Percentiles rank a stretch among this genome's conserved stretches.
These are phyloP conservation scores for Euclidium syriacum DNA, from an alignment of 345 rosid species.

Conservation along the genomic window DNA sequence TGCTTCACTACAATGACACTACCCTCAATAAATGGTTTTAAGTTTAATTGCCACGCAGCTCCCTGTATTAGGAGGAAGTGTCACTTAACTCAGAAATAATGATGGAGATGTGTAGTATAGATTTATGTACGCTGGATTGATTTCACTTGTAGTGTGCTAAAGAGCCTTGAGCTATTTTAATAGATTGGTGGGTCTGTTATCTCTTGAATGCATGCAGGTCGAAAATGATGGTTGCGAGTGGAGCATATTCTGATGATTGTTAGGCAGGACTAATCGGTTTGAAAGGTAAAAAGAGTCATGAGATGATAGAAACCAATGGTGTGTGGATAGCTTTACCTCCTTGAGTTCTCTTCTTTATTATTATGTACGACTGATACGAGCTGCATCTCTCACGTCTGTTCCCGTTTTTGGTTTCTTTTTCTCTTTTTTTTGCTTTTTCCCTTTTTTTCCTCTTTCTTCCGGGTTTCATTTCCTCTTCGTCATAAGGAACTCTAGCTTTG, in stretches of 20 bases:
- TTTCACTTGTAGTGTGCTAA: not conserved
- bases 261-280: not conserved
- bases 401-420: not conserved
- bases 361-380: not conserved
- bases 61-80: not conserved
- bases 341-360: not conserved
- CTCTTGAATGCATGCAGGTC: conserved; percentile 7
- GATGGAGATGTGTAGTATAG: not conserved
- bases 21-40: not conserved
- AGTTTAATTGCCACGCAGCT: not conserved
- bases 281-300: not conserved
- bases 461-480: not conserved
- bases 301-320: not conserved
- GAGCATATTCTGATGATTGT: conserved; percentile 2
- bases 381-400: not conserved
- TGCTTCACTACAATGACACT: not conserved
- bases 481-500: not conserved
- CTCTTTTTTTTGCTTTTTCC: no score
- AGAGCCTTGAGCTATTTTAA: not conserved
- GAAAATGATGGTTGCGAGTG: not conserved
- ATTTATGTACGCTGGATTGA: not conserved
- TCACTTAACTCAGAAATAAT: not conserved
- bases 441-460: not conserved
- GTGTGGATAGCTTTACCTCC: not conserved
- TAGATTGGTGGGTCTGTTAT: conserved; percentile 1